phyloP scores from a whole-genome alignment of 352 stramenopile genomes.

The Thraustotheca clavata region DNA sequence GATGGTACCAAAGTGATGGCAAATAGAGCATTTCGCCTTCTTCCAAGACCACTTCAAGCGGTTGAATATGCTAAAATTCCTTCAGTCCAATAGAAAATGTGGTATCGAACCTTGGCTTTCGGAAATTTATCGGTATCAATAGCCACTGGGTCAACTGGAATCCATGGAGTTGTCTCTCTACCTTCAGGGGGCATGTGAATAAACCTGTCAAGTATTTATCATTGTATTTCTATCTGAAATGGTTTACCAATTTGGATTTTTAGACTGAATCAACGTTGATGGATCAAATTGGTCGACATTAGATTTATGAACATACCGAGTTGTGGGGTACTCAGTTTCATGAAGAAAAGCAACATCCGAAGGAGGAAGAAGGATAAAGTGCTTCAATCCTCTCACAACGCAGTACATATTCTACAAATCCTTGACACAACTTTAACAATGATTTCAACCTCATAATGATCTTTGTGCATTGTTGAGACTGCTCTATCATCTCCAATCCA shows the following conservation, averaged over 20 bases:
- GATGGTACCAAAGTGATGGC: slow-evolving; percentile 80
- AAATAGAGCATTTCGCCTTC: slow-evolving; percentile 66
- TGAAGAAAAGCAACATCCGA: slow-evolving; percentile 86
- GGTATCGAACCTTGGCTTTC: slow-evolving; percentile 24
- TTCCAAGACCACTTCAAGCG: slow-evolving; percentile 60
- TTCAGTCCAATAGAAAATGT: background rate
- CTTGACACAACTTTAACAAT: background rate
- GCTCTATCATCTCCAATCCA: slow-evolving; percentile 96
- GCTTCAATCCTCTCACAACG: slow-evolving; percentile 92
- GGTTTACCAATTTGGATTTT: background rate
- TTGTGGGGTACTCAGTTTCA: slow-evolving; percentile 58
- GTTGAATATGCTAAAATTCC: slow-evolving; percentile 29
- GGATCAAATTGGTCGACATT: background rate
- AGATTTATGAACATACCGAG: slow-evolving; percentile 43
- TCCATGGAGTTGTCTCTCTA: slow-evolving; percentile 62
- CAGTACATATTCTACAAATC: slow-evolving; percentile 92
- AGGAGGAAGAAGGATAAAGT: slow-evolving; percentile 89
- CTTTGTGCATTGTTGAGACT: slow-evolving; percentile 96
- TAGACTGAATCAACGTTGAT: background rate
- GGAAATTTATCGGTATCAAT: slow-evolving; percentile 51
- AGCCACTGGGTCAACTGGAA: slow-evolving; percentile 64
- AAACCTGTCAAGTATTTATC: background rate
- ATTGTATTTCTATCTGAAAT: slow-evolving; percentile 32
- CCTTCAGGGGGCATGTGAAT: slow-evolving; percentile 28
- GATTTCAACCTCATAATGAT: slow-evolving; percentile 90